phyloP scores from a whole-genome alignment of 441 rosid species.

The Dalechampia spathulata region DNA sequence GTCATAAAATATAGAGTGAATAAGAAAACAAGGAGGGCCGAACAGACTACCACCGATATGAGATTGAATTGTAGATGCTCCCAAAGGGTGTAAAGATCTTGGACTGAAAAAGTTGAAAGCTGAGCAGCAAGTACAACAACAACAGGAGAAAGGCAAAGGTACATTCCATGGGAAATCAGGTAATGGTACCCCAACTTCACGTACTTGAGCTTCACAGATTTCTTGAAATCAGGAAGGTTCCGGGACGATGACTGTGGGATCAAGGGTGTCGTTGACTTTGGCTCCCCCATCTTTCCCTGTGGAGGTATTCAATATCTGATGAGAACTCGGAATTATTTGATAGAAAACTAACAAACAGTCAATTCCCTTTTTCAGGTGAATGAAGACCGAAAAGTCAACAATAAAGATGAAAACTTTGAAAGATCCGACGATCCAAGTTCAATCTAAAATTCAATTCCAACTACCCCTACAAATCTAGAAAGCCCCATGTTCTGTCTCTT shows the following conservation, averaged over 20 bases:
- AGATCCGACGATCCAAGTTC: neutral
- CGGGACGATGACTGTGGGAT: too few relatives aligned
- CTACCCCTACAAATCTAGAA: too few relatives aligned
- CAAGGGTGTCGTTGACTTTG: too few relatives aligned
- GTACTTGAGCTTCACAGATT: constrained; percentile 46
- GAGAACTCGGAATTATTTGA: too few relatives aligned
- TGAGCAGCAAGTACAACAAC: constrained; percentile 24
- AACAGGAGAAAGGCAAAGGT: constrained; percentile 31
- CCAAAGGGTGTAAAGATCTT: constrained; percentile 25
- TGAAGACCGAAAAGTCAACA: too few relatives aligned
- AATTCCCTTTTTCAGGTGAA: too few relatives aligned
- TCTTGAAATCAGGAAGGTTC: constrained; percentile 50
- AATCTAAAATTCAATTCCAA: constrained; percentile 4
- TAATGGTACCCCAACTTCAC: constrained; percentile 53
- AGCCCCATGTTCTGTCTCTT: too few relatives aligned
- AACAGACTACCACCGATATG: constrained; percentile 9
- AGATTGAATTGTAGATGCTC: too few relatives aligned
- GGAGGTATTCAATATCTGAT: too few relatives aligned
- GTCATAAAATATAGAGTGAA: constrained; percentile 28
- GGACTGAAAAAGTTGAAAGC: constrained; percentile 24
- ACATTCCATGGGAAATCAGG: constrained; percentile 35
- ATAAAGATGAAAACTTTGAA: neutral
- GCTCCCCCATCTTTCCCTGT: too few relatives aligned
- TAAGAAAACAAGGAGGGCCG: constrained; percentile 13
- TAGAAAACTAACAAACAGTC: too few relatives aligned